A percentile compares a stretch with the other conserved stretches of the same genome.
phyloP scores from a whole-genome alignment of 1,139 yeast genomes.

The Taphrina communis region DNA sequence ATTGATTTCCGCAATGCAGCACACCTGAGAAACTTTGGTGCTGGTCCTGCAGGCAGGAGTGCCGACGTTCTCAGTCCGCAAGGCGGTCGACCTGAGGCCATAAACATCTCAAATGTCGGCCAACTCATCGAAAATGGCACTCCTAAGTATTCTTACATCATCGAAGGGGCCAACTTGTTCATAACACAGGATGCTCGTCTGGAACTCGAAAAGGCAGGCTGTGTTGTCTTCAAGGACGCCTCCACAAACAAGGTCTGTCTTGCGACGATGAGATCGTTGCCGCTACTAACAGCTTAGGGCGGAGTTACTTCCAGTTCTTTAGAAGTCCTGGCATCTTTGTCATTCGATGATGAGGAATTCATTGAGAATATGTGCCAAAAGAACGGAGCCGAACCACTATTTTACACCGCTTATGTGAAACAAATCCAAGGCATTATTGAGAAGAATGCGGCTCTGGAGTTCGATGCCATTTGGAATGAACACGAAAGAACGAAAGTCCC shows the following conservation, averaged over 20 bases:
- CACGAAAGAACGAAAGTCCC: conserved; percentile 70
- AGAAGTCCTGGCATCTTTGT: conserved; percentile 92
- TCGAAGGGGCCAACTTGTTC: conserved; percentile 96
- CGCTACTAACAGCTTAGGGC: conserved; percentile 57
- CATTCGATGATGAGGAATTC: conserved; percentile 86
- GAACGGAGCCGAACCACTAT: conserved; percentile 61
- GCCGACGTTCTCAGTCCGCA: conserved; percentile 89
- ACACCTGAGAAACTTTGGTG: conserved; percentile 62
- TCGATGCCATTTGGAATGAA: conserved; percentile 84
- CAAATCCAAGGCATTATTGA: conserved; percentile 80
- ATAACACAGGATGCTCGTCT: conserved; percentile 93
- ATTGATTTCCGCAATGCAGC: conserved; percentile 89
- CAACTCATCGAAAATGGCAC: conserved; percentile 78
- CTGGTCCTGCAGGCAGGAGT: conserved; percentile 63
- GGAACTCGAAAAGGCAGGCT: conserved; percentile 82
- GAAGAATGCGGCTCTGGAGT: conserved; percentile 80
- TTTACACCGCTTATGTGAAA: conserved; percentile 79
- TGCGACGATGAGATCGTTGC: not conserved
- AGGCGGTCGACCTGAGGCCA: conserved; percentile 98
- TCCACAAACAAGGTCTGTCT: conserved; percentile 74
- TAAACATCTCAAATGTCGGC: conserved; percentile 82
- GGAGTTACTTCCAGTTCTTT: conserved; percentile 97
- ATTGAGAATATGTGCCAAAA: conserved; percentile 75
- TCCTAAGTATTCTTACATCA: conserved; percentile 80
- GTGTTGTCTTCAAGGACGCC: conserved; percentile 89